phyloP scores from a whole-genome alignment of 768 basidiomycete species.

The Pleurotus cornucopiae region DNA sequence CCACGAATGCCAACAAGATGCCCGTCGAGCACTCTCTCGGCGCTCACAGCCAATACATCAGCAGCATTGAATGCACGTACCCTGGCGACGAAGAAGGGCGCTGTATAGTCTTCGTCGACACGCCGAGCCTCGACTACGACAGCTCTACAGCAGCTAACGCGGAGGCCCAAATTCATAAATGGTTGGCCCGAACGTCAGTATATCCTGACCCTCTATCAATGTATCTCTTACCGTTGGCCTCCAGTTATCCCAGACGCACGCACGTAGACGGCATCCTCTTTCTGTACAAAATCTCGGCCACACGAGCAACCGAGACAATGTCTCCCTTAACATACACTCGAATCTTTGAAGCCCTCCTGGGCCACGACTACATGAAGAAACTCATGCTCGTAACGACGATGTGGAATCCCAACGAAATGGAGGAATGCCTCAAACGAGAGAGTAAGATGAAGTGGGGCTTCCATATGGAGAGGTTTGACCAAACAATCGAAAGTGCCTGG shows the following conservation, averaged over 20 bases:
- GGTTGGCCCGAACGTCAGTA: slow-evolving; percentile 5
- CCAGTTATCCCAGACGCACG: slow-evolving; percentile 3
- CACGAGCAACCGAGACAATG: slow-evolving; percentile 3
- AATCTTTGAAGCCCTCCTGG: slow-evolving; percentile 1
- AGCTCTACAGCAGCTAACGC: not conserved
- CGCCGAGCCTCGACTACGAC: slow-evolving; percentile 7
- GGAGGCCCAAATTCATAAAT: not conserved
- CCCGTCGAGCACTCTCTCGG: slow-evolving; percentile 5
- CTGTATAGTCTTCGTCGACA: slow-evolving; percentile 8
- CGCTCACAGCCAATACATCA: not conserved
- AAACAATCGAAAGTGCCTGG: slow-evolving; percentile 15
- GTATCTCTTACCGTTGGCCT: not conserved
- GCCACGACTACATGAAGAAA: slow-evolving; percentile 1
- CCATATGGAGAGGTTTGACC: slow-evolving; percentile 11
- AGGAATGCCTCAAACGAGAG: slow-evolving; percentile 15
- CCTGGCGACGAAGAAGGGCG: slow-evolving; percentile 6
- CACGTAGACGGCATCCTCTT: slow-evolving; percentile 4
- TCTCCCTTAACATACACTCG: not conserved
- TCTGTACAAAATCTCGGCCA: slow-evolving; percentile 2
- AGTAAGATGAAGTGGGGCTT: slow-evolving; percentile 15
- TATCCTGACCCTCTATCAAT: not conserved
- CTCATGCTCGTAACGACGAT: slow-evolving; percentile 23
- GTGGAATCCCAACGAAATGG: slow-evolving; percentile 18
- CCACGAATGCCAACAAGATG: slow-evolving; percentile 5
- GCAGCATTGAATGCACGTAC: slow-evolving; percentile 3